Base-by-base conservation (phyloP, 2,329 filamentous ascomycete species). In the Paradendryphiella salina region DNA sequence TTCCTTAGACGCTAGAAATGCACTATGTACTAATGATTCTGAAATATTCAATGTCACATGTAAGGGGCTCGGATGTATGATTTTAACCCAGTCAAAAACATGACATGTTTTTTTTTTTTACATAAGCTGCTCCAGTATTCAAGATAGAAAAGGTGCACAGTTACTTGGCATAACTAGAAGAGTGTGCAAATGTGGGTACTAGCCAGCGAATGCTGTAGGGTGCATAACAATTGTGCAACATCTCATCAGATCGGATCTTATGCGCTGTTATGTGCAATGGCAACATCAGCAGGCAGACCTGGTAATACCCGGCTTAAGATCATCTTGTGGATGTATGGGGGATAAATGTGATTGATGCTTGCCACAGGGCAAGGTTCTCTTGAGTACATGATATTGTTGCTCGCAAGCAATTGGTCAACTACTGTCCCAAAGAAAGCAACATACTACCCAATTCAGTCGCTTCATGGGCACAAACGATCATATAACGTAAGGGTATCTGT, bases 401-500 rank as follows among this genome's bases (percentile, higher is more conserved):
- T 48, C 29, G 36, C 47, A 52, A 38, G 44, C 36, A 38, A 47
- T 46, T 31, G 23, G 40, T 43, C 53, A 59, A 59, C 33, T 50
- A 55, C 57, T 54, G 26, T 40, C 39, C 45, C 52, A 61, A 54
- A 33, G 45, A 58, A 54, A 45, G 38, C 44, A 56, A 59, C 29
- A 43, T 40, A 38, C 42, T 51, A 50, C 58, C 55, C 57, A 60
- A 61, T 43, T 36, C 46, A 48, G 23, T 43, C 42, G 35, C 46
- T 42, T 61, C 52, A 62, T 40, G 46, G 58, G 7, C 6, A 46
- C 59, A 56, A 46, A 46, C 60, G 38, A 69, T 56, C 36, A 55
- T 63, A 26, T 70, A 54, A 56, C 49, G 53, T 45, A 67, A 52
- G 56, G 61, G 60, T 57, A 65, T 57, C 51, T 60, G 58, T 43